A percentile compares a stretch with the other conserved stretches of the same genome.
These are phyloP conservation scores for Pseudognaphalium luteoalbum DNA, from an alignment of 129 eudicot species.

Conservation along the genomic window DNA sequence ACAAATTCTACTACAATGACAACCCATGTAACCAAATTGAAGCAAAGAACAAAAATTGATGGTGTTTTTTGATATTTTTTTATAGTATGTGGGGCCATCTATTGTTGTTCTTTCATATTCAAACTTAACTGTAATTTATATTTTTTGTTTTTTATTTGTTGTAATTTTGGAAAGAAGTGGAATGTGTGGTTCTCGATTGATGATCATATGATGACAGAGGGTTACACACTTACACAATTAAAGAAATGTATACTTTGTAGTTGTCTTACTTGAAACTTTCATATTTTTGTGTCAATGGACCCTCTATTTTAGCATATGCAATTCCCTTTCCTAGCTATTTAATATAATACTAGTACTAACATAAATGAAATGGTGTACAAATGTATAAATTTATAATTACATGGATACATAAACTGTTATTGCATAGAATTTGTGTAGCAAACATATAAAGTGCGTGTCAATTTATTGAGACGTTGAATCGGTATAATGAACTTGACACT, in stretches of 20 bases:
- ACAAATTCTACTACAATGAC: constrained; percentile 37
- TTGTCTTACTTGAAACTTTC: constrained; percentile 32
- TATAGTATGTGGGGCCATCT: constrained; percentile 32
- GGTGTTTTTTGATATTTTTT: constrained; percentile 6
- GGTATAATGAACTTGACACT: neutral
- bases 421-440: neutral
- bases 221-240: constrained; percentile 21
- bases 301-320: constrained; percentile 15
- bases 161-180: constrained; percentile 22
- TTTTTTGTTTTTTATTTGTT: neutral
- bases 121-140: constrained; percentile 19
- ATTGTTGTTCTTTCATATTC: constrained; percentile 38
- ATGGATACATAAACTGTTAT: neutral
- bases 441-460: neutral
- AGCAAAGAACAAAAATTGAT: constrained; percentile 37
- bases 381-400: no score
- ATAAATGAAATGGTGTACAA: neutral
- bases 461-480: neutral
- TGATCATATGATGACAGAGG: constrained; percentile 24
- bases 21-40: constrained; percentile 37
- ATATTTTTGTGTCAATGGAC: constrained; percentile 9
- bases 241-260: constrained; percentile 28
- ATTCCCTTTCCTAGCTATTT: neutral
- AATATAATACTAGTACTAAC: neutral
- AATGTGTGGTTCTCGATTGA: constrained; percentile 13